Evolutionary conservation across 164 flowering plant genomes (phyloP).

Genomic region (Macadamia integrifolia): DNA sequence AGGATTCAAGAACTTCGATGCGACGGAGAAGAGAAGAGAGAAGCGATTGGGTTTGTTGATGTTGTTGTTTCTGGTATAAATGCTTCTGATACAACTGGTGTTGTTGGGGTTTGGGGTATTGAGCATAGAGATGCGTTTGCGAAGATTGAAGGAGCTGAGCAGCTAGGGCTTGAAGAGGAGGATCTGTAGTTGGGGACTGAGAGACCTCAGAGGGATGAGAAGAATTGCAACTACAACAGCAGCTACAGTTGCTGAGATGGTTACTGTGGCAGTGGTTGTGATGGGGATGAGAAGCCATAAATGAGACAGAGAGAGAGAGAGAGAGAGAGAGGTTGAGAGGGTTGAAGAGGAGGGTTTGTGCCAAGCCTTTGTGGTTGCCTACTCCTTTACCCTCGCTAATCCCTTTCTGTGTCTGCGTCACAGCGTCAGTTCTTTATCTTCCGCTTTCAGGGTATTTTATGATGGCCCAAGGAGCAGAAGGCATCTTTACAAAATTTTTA

Average conservation of each 20-base stretch:
- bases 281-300: conserved; percentile 50
- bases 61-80: conserved; percentile 10
- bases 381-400: no score
- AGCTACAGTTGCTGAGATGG: conserved; percentile 15
- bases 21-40: conserved; percentile 49
- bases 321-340: neutral
- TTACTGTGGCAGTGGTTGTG: conserved; percentile 23
- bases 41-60: conserved; percentile 18
- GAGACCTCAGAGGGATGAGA: conserved; percentile 11
- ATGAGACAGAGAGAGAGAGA: neutral
- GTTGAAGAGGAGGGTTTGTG: no score
- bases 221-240: conserved; percentile 14
- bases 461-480: no score
- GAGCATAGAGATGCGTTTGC: conserved; percentile 18
- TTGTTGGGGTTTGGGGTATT: conserved; percentile 12
- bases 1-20: conserved; percentile 62
- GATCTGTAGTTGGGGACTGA: conserved; percentile 22
- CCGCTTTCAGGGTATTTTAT: no score
- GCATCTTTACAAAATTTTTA: no score
- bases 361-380: neutral
- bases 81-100: conserved; percentile 2
- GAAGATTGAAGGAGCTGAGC: conserved; percentile 36
- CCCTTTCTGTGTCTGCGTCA: no score
- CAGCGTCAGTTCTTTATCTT: no score
- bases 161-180: conserved; percentile 35